Conservation (phyloP, 2,329 filamentous ascomycete species). For the Gnomoniopsis smithogilvyi region DNA sequence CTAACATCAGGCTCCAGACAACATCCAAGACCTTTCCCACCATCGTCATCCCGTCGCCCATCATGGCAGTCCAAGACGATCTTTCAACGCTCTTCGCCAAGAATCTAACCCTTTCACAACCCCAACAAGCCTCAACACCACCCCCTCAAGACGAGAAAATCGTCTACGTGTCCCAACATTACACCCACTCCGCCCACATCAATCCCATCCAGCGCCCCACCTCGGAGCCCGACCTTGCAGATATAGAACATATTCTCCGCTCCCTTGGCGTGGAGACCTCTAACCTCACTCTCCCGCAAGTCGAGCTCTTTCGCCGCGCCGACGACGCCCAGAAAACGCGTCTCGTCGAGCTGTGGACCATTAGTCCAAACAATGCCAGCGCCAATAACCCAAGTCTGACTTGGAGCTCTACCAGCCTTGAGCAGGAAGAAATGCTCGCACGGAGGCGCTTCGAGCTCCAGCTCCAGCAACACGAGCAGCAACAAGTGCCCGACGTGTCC, state of each 20-base stretch:
- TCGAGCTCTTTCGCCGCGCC: constrained; percentile 75
- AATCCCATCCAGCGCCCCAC: constrained; percentile 38
- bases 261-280: constrained; percentile 68
- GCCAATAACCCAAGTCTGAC: constrained; percentile 51
- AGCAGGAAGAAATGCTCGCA: constrained; percentile 59
- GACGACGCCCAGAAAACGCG: constrained; percentile 69
- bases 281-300: constrained; percentile 68
- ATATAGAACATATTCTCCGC: constrained; percentile 56
- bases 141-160: constrained; percentile 39
- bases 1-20: constrained; percentile 1
- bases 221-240: constrained; percentile 49
- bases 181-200: constrained; percentile 75
- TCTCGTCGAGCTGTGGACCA: constrained; percentile 81
- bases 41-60: constrained; percentile 38
- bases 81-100: constrained; percentile 76
- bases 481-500: constrained; percentile 27
- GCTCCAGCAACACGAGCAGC: constrained; percentile 37
- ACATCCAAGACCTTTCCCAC: constrained; percentile 12
- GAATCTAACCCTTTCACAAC: constrained; percentile 62
- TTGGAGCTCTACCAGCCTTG: constrained; percentile 50
- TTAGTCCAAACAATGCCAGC: constrained; percentile 65
- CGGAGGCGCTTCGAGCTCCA: constrained; percentile 56
- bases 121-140: constrained; percentile 22
- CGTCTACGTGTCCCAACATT: constrained; percentile 78
- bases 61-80: constrained; percentile 72